Conservation (phyloP, 2,329 filamentous ascomycete species). For the Fusarium oligoseptatum region DNA sequence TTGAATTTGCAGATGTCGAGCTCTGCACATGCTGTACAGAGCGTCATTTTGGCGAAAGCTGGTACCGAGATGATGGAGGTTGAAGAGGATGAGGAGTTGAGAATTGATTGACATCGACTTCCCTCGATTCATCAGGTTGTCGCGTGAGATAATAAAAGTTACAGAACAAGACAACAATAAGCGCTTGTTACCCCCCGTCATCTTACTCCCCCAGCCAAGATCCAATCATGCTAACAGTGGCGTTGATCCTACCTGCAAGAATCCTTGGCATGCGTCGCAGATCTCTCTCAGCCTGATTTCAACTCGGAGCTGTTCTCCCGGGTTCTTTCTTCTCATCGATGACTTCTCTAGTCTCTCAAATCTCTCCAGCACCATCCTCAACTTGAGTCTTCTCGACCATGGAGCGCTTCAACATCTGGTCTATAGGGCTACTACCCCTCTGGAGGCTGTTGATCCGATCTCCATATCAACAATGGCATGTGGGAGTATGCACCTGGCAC, state of each 20-base stretch:
- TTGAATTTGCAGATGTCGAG: neutral
- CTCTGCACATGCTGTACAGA: neutral
- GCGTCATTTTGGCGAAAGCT: neutral
- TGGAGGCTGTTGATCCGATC: neutral
- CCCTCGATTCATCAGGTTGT: neutral
- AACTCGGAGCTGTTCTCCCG: neutral
- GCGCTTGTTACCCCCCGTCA: neutral
- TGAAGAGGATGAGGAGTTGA: neutral
- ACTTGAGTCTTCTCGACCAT: neutral
- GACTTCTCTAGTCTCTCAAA: neutral
- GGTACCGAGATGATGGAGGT: neutral
- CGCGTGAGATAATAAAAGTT: neutral
- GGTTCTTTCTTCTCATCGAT: neutral
- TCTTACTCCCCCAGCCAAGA: neutral
- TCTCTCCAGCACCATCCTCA: neutral
- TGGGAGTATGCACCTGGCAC: neutral
- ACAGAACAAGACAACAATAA: neutral
- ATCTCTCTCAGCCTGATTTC: neutral
- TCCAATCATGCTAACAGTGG: neutral
- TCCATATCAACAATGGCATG: neutral
- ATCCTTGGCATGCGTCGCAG: neutral
- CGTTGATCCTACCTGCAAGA: neutral
- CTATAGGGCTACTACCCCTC: neutral
- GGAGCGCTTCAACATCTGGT: neutral
- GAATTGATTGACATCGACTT: neutral